Base-by-base conservation (phyloP, 257 asterid species). In the Mitragyna speciosa region DNA sequence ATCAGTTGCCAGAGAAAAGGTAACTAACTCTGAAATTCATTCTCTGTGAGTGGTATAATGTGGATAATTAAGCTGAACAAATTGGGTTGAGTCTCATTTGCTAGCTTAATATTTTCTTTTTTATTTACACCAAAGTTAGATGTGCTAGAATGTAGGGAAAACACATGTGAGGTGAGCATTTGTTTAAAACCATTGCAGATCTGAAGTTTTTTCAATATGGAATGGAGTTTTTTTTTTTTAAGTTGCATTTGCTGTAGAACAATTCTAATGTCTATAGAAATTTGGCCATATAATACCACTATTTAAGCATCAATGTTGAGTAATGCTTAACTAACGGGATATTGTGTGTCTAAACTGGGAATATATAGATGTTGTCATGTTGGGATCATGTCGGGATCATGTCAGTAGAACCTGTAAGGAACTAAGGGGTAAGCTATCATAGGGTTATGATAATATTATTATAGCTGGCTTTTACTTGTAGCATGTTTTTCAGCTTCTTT, bases 321-420 rank as follows among this genome's bases (percentile, higher is more conserved):
- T 31, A 39, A 8, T 39, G 69, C n/a, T 1, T n/a, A n/a, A n/a
- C n/a, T 79, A 67, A 78, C 16, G 8, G 45, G 41, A 49, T 74
- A 17, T 39, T 20, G 26, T 48, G 43, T 56, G 72, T 70, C 43
- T 81, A 58, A 76, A 75, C 77, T 82, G 91, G 99, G 99, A 84
- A 90, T 95, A 83, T 89, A 77, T 16, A 98, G 98, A 79, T 83
- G 99, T 87, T 90, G 97, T 74, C 83, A 90, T 66, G 94, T 87
- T 24, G n/a, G n/a, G n/a, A n/a, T n/a, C n/a, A n/a, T n/a, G n/a
- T n/a, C n/a, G 97, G 99, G 22, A 92, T 95, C 87, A 88, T 87
- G 93, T 92, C 97, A n/a, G 94, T 97, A 24, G 94, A 93, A 82
- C 94, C 97, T 61, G 81, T 95, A 63, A 97, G 98, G 66, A 94